Base-by-base conservation (phyloP, 306 rosid species). In the Gastrolobium bilobum region DNA sequence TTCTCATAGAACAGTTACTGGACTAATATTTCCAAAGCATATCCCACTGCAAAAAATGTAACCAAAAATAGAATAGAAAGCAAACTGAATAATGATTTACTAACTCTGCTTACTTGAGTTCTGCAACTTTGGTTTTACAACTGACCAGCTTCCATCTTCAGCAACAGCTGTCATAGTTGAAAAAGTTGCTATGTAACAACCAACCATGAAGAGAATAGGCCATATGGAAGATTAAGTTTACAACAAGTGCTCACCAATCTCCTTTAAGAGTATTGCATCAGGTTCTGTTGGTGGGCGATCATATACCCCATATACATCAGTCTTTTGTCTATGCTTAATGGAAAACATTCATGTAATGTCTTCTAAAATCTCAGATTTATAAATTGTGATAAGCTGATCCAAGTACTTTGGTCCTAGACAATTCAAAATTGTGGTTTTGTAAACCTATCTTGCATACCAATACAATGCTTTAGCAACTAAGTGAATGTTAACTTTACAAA, bases 291-390 rank as follows among this genome's bases (percentile, higher is more conserved):
- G 97, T 14, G 99, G 99, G 39, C 93, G 91, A 82, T 92, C 93
- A 79, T 94, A 94, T 33, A 94, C 99, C 4, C 97, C 97, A 3
- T 77, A 84, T 75, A 94, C 99, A 86, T 94, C 97, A 3, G 97
- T 94, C 99, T 92, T 89, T 65, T 29, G 83, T 59, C 80, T 52
- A 81, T 39, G 52, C 62, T 85, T 53, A 83, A 76, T 44, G 68
- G 90, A 86, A 84, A 82, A 88, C 84, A 81, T 76, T 59, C 57
- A 76, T 73, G 39, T 11, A 76, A 65, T 65, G 62, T 77, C 43
- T 9, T 54, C 64, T 71, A 61, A 76, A 50, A 52, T 69, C 64
- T 71, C 43, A 64, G 39, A 60, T 50, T 4, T 47, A 7, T 60
- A 48, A 80, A 53, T 54, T 68, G 39, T 34, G 62, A 65, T 7